Evolutionary conservation across 2,329 filamentous ascomycete genomes (phyloP).

Genomic region (Phialophora verrucosa): DNA sequence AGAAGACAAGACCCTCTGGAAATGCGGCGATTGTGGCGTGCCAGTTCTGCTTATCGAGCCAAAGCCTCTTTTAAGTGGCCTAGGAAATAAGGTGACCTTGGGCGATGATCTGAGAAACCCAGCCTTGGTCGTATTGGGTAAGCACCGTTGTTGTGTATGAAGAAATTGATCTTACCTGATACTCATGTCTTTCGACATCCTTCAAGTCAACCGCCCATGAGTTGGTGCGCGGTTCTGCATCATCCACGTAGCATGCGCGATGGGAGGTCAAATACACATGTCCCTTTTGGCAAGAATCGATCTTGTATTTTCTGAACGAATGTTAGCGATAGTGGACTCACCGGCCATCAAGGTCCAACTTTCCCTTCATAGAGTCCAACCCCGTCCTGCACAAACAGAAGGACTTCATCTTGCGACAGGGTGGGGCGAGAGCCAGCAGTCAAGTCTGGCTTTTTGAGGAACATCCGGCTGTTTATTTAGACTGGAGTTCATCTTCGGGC

Average conservation of each 20-base stretch:
- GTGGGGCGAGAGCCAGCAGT: constrained; percentile 94
- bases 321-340: constrained; percentile 15
- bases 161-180: constrained; percentile 66
- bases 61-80: constrained; percentile 71
- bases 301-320: constrained; percentile 80
- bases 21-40: constrained; percentile 38
- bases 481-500: constrained; percentile 29
- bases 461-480: constrained; percentile 64
- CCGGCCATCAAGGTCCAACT: background rate
- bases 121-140: constrained; percentile 59
- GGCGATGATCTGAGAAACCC: constrained; percentile 94
- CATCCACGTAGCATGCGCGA: constrained; percentile 92
- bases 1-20: constrained; percentile 36
- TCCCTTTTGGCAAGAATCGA: constrained; percentile 90
- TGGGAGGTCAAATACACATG: constrained; percentile 97
- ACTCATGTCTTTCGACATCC: constrained; percentile 87
- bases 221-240: constrained; percentile 79
- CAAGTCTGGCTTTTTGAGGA: constrained; percentile 92
- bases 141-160: constrained; percentile 13
- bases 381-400: constrained; percentile 96
- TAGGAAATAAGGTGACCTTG: constrained; percentile 88
- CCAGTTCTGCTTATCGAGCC: constrained; percentile 59
- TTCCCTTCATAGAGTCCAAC: constrained; percentile 94
- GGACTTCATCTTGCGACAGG: constrained; percentile 88
- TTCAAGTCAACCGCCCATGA: constrained; percentile 87